Percentiles rank a stretch among this genome's conserved stretches.
Conservation (phyloP, 768 basidiomycete genomes). For the Nidularia pulvinata region DNA sequence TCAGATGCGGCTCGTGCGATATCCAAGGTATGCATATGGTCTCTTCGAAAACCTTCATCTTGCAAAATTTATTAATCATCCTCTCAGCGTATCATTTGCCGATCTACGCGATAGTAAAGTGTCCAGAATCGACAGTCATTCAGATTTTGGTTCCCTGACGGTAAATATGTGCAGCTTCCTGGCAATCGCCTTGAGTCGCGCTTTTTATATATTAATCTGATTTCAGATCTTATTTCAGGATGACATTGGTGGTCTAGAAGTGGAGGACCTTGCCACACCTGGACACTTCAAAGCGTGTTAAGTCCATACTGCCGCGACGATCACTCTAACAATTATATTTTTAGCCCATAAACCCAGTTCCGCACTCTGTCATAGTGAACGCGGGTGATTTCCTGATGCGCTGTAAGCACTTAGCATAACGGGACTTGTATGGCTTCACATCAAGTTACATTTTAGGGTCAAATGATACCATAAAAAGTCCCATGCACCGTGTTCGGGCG, state of each 20-base stretch:
- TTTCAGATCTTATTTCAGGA: slow-evolving; percentile 54
- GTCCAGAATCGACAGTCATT: slow-evolving; percentile 45
- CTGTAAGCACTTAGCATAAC: slow-evolving; percentile 22
- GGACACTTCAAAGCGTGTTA: slow-evolving; percentile 28
- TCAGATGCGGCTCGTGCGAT: slow-evolving; percentile 57
- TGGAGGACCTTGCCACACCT: slow-evolving; percentile 49
- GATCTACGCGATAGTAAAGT: slow-evolving; percentile 31
- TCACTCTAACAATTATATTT: no score
- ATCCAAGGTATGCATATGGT: slow-evolving; percentile 32
- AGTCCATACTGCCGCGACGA: no score
- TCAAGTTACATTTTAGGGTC: slow-evolving; percentile 28
- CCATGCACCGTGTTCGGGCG: slow-evolving; percentile 50
- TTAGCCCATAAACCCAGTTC: slow-evolving; percentile 35
- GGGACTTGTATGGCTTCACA: background rate
- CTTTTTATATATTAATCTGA: background rate
- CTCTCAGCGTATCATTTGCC: slow-evolving; percentile 24
- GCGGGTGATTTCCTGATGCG: slow-evolving; percentile 51
- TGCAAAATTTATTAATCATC: background rate
- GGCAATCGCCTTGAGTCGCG: background rate
- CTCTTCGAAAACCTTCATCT: background rate
- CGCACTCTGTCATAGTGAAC: slow-evolving; percentile 48
- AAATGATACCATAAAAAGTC: slow-evolving; percentile 45
- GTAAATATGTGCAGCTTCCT: slow-evolving; percentile 11
- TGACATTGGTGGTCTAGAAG: slow-evolving; percentile 58
- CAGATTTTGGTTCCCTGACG: slow-evolving; percentile 59